These are phyloP conservation scores for Millerozyma miso DNA, from an alignment of 805 yeast species.

Conservation along the genomic window DNA sequence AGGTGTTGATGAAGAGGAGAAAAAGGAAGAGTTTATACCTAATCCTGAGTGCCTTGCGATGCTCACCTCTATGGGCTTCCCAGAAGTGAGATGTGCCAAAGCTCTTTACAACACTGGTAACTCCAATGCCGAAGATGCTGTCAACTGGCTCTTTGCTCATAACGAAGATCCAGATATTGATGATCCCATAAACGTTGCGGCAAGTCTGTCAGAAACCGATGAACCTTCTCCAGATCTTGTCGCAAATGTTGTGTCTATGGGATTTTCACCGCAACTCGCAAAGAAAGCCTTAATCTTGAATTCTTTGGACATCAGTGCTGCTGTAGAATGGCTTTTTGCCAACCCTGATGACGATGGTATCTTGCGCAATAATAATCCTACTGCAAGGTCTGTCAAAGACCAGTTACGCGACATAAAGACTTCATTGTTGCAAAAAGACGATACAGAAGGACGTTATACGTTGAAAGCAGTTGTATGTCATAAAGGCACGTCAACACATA, in stretches of 20 bases:
- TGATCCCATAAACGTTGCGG: constrained; percentile 43
- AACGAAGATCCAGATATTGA: constrained; percentile 83
- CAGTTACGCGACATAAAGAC: constrained; percentile 14
- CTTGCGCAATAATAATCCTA: constrained; percentile 20
- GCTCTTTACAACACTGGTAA: constrained; percentile 77
- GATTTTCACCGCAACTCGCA: constrained; percentile 64
- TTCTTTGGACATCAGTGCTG: constrained; percentile 59
- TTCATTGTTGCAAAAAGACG: constrained; percentile 8
- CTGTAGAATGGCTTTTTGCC: constrained; percentile 88
- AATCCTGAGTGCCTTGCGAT: constrained; percentile 50
- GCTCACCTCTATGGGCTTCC: constrained; percentile 84
- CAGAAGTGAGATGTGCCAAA: constrained; percentile 56
- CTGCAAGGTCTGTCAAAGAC: constrained; percentile 24
- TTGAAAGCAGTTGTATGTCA: constrained; percentile 75
- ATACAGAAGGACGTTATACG: constrained; percentile 32
- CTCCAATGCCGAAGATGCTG: constrained; percentile 60
- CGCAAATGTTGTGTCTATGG: constrained; percentile 63
- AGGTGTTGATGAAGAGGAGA: constrained; percentile 7
- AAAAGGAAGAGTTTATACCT: constrained; percentile 41
- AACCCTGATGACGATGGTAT: constrained; percentile 77
- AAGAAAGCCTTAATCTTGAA: constrained; percentile 64
- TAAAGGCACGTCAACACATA: constrained; percentile 83
- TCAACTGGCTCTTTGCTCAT: constrained; percentile 87
- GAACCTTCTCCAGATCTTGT: constrained; percentile 37
- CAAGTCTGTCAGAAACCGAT: constrained; percentile 14